These are phyloP conservation scores for Gossypium davidsonii DNA, from an alignment of 441 rosid genomes.

Conservation along the genomic window DNA sequence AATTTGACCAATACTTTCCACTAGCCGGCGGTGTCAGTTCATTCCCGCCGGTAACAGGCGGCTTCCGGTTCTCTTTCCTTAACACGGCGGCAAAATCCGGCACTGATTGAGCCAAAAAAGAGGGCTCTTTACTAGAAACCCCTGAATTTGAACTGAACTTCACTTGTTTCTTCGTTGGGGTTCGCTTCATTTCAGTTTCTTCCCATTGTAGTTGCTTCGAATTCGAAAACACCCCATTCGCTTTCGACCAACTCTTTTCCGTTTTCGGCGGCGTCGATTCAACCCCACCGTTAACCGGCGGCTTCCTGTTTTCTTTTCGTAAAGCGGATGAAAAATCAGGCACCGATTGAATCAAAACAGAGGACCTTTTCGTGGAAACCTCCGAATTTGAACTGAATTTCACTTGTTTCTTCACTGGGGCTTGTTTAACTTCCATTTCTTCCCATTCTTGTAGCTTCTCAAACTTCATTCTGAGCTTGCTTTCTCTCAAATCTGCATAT, in stretches of 20 bases:
- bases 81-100: conserved; percentile 63
- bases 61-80: conserved; percentile 69
- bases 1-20: conserved; percentile 25
- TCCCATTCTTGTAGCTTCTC: conserved; percentile 4
- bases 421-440: conserved; percentile 21
- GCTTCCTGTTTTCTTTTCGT: conserved; percentile 67
- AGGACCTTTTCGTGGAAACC: conserved; percentile 29
- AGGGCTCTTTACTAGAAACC: conserved; percentile 29
- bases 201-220: conserved; percentile 23
- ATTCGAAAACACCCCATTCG: conserved; percentile 33
- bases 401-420: conserved; percentile 56
- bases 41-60: conserved; percentile 17
- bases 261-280: conserved; percentile 41
- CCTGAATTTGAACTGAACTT: conserved; percentile 32
- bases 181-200: conserved; percentile 22
- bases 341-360: conserved; percentile 63
- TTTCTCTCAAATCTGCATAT: conserved; percentile 66
- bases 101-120: conserved; percentile 62
- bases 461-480: conserved; percentile 42
- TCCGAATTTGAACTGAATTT: conserved; percentile 33
- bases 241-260: conserved; percentile 27
- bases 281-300: conserved; percentile 19
- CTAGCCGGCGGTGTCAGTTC: conserved; percentile 46
- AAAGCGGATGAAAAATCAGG: conserved; percentile 62
- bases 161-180: conserved; percentile 58